Evolutionary conservation across 768 basidiomycete genomes (phyloP).

Genomic region (Trametopsis cervina): DNA sequence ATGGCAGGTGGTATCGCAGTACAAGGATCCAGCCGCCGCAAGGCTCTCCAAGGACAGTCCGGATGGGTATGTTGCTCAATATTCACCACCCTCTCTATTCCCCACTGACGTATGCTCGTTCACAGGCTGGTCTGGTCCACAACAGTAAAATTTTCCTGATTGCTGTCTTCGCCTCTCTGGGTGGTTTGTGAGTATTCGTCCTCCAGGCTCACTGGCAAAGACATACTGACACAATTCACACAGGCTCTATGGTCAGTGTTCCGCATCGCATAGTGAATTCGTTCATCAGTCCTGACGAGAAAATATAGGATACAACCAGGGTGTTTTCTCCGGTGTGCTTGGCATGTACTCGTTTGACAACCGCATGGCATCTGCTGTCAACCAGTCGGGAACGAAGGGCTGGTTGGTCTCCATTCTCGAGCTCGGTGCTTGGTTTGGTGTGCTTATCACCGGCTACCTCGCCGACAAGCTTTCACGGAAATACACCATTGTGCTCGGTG

Average conservation of each 20-base stretch:
- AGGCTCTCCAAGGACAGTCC: slow-evolving; percentile 52
- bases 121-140: slow-evolving; percentile 53
- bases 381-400: slow-evolving; percentile 48
- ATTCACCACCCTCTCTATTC: background rate
- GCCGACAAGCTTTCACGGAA: slow-evolving; percentile 72
- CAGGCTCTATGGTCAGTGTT: slow-evolving; percentile 69
- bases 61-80: slow-evolving; percentile 47
- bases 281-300: slow-evolving; percentile 16
- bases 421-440: slow-evolving; percentile 72
- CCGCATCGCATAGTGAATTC: no score
- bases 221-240: background rate
- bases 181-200: slow-evolving; percentile 53
- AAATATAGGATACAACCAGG: slow-evolving; percentile 29
- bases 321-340: slow-evolving; percentile 73
- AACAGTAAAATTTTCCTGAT: slow-evolving; percentile 62
- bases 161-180: slow-evolving; percentile 72
- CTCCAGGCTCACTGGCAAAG: background rate
- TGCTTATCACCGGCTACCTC: slow-evolving; percentile 63
- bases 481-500: slow-evolving; percentile 59
- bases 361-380: slow-evolving; percentile 51
- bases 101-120: slow-evolving; percentile 5
- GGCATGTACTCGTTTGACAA: slow-evolving; percentile 46
- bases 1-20: slow-evolving; percentile 41
- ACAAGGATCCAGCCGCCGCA: slow-evolving; percentile 39
- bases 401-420: slow-evolving; percentile 73